Evolutionary conservation across 140 eudicot genomes (phyloP), one percentile per base, ranked within the genome.

Genomic region (Bidens hawaiensis): DNA sequence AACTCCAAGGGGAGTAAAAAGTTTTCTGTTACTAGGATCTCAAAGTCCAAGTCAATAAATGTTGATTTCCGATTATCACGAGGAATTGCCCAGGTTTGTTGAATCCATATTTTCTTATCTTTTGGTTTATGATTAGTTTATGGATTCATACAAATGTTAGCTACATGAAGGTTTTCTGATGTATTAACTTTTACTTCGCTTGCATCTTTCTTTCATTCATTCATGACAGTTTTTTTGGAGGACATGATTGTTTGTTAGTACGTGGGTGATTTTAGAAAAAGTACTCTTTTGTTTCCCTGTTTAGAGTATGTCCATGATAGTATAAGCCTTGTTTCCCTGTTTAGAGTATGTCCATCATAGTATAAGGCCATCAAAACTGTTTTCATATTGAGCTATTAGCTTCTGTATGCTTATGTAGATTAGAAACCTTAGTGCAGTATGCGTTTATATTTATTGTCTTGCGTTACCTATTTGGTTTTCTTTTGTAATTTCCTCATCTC

Each of bases 1-100:
- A 85, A 74, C 68, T 60, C 65, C 60, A 93, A 82, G 70, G 88
- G 77, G 80, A 76, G 69, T 75, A 83, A 85, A 51, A 93, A 82
- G 79, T 82, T 88, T 67, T 80, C 81, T 74, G 96, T 93, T 71
- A 75, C 90, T 72, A 73, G 94, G 70, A 83, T 93, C 67, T 80
- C 96, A 27, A 93, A 88, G 83, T 72, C 90, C 75, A 93, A 81
- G 73, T 87, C 99, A 13, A 88, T 93, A 74, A 88, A 77, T 72
- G 86, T 93, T 42, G 99, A 93, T 78, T 82, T 93, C 21, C 94
- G 99, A 51, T 78, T 93, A 42, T 88, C 99, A 42, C 87, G 96
- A 71, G 99, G 99, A 79, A 93, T 93, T 49, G 93, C 96, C 6
- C 94, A 93, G 95, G 99, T 91, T 61, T 57, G 38, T 60, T 18